Evolutionary conservation across 106 monocot genomes (phyloP), one percentile per base, ranked within the genome.

Genomic region (Allium fistulosum): DNA sequence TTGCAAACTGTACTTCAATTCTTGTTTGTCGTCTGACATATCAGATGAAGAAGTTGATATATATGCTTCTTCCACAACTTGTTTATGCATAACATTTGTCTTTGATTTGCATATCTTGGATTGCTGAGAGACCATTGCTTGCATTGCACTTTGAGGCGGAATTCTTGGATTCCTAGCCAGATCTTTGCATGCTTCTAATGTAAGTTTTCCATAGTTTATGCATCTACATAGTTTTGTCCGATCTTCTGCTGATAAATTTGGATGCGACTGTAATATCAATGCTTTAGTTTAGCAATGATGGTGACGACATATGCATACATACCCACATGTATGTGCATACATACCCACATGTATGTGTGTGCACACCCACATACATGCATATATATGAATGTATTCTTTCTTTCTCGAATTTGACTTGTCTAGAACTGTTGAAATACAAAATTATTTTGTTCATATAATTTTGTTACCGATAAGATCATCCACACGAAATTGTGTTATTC

Each of bases 191-290:
- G 89, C 78, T 64, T 90, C 97, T 2, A 88, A 79, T 0, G 87
- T 90, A 58, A 99, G 90, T 71, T 99, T 99, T 78, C 90, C 84
- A 45, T 84, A 87, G 81, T 92, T 99, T 37, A 99, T 70, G 81
- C 97, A 92, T 48, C 83, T 75, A 79, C 97, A 99, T 22, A 92
- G 65, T 56, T 78, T 86, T 16, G 75, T 80, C 28, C 89, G 61
- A 15, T 99, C 97, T 58, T 92, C 92, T 7, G 70, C 61, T 4
- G 90, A 75, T 53, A 92, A 37, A 8, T 56, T 57, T 3, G 82
- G 79, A 49, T 99, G 97, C 7, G 97, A 84, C 97, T 99, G 87
- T 17, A 68, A 7, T 8, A 48, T 26, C 16, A 7, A 37, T 37
- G 37, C 37, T 37, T 37, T 37, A 37, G 37, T 37, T 37, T 37